Base-by-base conservation (phyloP, 169 alveolate species). In the Cryptosporidium sp. region DNA sequence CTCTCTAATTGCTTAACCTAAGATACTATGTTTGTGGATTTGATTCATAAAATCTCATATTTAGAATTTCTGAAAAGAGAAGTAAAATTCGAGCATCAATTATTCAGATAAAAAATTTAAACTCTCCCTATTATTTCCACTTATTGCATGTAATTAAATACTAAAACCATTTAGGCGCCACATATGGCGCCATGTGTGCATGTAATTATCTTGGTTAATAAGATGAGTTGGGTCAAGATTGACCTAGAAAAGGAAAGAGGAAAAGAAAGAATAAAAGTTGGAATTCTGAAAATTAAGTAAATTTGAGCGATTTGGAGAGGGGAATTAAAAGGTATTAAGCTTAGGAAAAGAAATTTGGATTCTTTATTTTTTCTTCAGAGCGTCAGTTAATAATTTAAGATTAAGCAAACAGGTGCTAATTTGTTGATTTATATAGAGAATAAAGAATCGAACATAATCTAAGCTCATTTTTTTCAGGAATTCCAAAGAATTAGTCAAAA, bases 151-250 rank as follows among this genome's bases (percentile, higher is more conserved):
- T 12, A 55, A 55, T n/a, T 55, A 55, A 52, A 55, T 12, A 31
- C 0, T 23, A 31, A 16, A 37, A 29, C 21, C n/a, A 37, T 37
- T 65, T 65, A 33, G 71, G 71, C 50, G 43, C 71, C 71, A 29
- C 50, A 0, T 21, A 21, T 16, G 71, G 51, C 71, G 41, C 51
- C 71, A 65, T 18, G 71, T 65, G 71, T 65, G 71, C 71, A 65
- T 65, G 71, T 14, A 65, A 26, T 65, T 65, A 65, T 65, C 71
- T 65, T 55, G 35, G 67, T 55, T 8, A 41, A 41, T 10, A 2
- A 48, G 67, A 21, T 23, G 67, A 21, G 35, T n/a, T 21, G 29
- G 23, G 65, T 23, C 65, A 55, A 12, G 14, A 14, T 21, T 55
- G 67, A 55, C 67, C 67, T 55, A 55, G 23, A 18, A 55, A n/a